Percentiles rank a stretch among this genome's conserved stretches.
These are phyloP conservation scores for Moringa oleifera DNA, from an alignment of 345 rosid genomes.

Conservation along the genomic window DNA sequence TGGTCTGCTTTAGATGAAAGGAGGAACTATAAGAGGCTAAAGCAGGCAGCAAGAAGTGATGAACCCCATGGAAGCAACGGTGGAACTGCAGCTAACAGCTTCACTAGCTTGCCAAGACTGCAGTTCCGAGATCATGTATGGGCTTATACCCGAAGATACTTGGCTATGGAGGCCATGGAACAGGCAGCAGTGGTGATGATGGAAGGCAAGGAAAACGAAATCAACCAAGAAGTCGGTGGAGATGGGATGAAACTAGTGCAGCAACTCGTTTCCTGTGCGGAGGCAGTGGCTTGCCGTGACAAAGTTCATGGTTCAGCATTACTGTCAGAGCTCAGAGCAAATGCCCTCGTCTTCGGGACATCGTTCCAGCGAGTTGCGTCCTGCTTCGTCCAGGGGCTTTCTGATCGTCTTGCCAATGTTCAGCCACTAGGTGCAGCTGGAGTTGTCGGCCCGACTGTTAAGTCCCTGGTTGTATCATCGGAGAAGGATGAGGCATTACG, in stretches of 20 bases:
- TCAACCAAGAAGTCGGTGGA: slow-evolving; percentile 15
- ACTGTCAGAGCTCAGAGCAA: slow-evolving; percentile 32
- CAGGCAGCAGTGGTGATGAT: slow-evolving; percentile 29
- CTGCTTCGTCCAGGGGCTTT: slow-evolving; percentile 43
- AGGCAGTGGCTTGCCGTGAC: slow-evolving; percentile 58
- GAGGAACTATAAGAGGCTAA: slow-evolving; percentile 23
- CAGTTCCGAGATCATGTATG: slow-evolving; percentile 41
- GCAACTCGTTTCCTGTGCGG: slow-evolving; percentile 48
- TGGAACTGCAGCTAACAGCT: slow-evolving; percentile 13
- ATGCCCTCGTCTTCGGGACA: slow-evolving; percentile 40
- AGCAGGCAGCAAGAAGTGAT: slow-evolving; percentile 5
- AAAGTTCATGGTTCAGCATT: slow-evolving; percentile 37
- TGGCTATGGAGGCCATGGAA: slow-evolving; percentile 43
- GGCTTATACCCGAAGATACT: slow-evolving; percentile 36
- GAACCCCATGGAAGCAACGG: slow-evolving; percentile 7
- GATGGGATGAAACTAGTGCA: slow-evolving; percentile 44
- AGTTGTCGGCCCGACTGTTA: slow-evolving; percentile 5
- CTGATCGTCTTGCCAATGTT: slow-evolving; percentile 37
- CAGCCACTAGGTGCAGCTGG: slow-evolving; percentile 35
- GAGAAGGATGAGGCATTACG: slow-evolving; percentile 40
- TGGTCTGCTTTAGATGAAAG: slow-evolving; percentile 13
- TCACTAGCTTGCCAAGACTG: slow-evolving; percentile 21
- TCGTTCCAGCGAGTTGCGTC: slow-evolving; percentile 48
- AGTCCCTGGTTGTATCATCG: not conserved
- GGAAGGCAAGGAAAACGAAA: slow-evolving; percentile 14